Conservation (phyloP, 73 alveolate species). For the Diophrys appendiculata region DNA sequence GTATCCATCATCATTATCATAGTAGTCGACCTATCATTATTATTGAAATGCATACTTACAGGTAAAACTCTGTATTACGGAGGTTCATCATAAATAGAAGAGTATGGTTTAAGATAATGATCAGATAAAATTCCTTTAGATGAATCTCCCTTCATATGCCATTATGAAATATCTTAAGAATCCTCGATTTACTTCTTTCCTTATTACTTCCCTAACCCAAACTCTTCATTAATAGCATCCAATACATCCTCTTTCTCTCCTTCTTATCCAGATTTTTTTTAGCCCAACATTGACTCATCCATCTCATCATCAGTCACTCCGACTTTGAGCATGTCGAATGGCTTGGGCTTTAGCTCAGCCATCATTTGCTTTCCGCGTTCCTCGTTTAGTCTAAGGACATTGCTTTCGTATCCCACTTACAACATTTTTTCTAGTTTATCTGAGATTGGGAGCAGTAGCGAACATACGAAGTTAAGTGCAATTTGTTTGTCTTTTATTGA, state of each 20-base stretch:
- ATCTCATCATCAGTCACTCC: slow-evolving; percentile 6
- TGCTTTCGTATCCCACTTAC: slow-evolving; percentile 2
- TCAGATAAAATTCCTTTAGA: slow-evolving; percentile 5
- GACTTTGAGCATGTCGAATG: background rate
- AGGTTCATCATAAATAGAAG: background rate
- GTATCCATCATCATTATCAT: slow-evolving; percentile 60
- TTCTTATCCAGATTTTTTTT: background rate
- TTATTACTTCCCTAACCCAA: background rate
- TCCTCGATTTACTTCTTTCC: slow-evolving; percentile 2
- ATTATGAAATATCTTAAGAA: background rate
- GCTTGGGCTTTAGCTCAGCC: slow-evolving; percentile 12
- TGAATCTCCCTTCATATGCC: background rate
- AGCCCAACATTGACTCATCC: background rate
- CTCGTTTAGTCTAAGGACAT: slow-evolving; percentile 19
- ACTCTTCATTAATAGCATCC: background rate
- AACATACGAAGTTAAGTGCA: slow-evolving; percentile 44
- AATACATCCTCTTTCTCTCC: slow-evolving; percentile 2
- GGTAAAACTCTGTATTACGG: no score
- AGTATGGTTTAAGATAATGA: slow-evolving; percentile 21
- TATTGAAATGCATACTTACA: background rate
- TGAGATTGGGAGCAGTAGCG: slow-evolving; percentile 42
- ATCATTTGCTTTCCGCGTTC: slow-evolving; percentile 7
- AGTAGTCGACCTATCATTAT: slow-evolving; percentile 4
- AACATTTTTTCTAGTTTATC: slow-evolving; percentile 23
- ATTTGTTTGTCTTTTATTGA: slow-evolving; percentile 20